Evolutionary conservation across 179 eudicot genomes (phyloP), one percentile per base, ranked within the genome.

Genomic region (Nepenthes alata): DNA sequence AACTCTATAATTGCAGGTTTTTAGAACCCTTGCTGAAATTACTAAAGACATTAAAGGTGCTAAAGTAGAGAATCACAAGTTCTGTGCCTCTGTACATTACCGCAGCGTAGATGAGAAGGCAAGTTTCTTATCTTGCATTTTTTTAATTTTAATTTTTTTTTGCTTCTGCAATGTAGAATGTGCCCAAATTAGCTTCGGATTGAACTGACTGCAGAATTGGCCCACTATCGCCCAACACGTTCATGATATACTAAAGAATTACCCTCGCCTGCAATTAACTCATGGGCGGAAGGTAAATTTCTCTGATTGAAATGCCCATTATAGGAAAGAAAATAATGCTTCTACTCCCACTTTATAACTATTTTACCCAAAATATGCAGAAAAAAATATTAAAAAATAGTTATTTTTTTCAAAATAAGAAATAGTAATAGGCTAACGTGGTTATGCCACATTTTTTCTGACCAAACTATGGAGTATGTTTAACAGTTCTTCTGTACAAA

Each of bases 61-160:
- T n/a, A 84, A 78, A 70, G 89, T 84, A 3, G 95, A 89, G 84
- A 80, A 89, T 67, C 87, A 89, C 70, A 89, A 85, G 68, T 89
- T 84, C 78, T 89, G 91, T 62, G 69, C 75, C 57, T 87, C 89
- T 75, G 89, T 89, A 62, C 95, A 89, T 75, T 89, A 87, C 62
- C 97, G 97, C 61, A 84, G 83, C 55, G 95, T 87, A 72, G 90
- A 89, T 65, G 91, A 83, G 74, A 89, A 81, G 73, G 96, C 84
- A 59, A 69, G 68, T 16, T 50, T 35, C 9, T 8, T 36, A 35
- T 55, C 34, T 6, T 55, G 37, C 39, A 2, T 25, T 16, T 0
- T 16, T 16, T 16, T 16, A 16, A 16, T 16, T 25, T 25, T 25
- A 0, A 0, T 25, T 25, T 25, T 0, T 25, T 25, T 25, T 25